phyloP scores from a whole-genome alignment of 371 early-diverging fungal species.

The Mortierella sp. region DNA sequence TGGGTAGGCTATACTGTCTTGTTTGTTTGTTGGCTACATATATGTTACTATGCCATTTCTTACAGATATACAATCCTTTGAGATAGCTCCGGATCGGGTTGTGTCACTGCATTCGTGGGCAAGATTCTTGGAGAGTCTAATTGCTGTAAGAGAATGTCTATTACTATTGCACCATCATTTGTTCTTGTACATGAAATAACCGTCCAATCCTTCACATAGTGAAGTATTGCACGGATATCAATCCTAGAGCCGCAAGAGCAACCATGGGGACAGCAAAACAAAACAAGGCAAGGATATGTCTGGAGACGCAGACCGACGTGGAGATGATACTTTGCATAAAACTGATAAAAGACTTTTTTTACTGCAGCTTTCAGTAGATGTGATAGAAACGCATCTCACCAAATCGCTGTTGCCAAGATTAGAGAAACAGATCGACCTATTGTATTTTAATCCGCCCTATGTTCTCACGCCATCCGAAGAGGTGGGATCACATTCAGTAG shows the following conservation, averaged over 20 bases:
- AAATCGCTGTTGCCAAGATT: constrained; percentile 69
- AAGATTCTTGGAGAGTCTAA: constrained; percentile 65
- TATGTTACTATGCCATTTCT: not conserved
- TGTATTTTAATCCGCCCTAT: constrained; percentile 97
- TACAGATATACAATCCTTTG: not conserved
- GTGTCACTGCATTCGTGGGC: constrained; percentile 83
- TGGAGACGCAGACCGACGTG: not conserved
- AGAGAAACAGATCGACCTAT: constrained; percentile 73
- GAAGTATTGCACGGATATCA: constrained; percentile 87
- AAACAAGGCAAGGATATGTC: constrained; percentile 59
- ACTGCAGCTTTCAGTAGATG: constrained; percentile 65
- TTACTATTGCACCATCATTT: not conserved
- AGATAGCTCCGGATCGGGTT: constrained; percentile 89
- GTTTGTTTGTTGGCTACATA: not conserved
- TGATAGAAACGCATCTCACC: constrained; percentile 70
- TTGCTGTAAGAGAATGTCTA: constrained; percentile 34
- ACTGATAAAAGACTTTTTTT: not conserved
- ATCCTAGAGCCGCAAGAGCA: constrained; percentile 76
- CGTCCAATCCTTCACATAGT: constrained; percentile 34
- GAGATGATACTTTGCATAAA: not conserved
- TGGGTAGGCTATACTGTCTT: constrained; percentile 63
- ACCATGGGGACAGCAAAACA: constrained; percentile 72
- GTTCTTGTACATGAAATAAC: not conserved
- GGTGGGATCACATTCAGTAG: constrained; percentile 80
- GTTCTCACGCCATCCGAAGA: constrained; percentile 81